Percentiles rank a stretch among this genome's conserved stretches.
Evolutionary conservation across 2,329 filamentous ascomycete genomes (phyloP).

Genomic region (Hirsutella rhossiliensis): DNA sequence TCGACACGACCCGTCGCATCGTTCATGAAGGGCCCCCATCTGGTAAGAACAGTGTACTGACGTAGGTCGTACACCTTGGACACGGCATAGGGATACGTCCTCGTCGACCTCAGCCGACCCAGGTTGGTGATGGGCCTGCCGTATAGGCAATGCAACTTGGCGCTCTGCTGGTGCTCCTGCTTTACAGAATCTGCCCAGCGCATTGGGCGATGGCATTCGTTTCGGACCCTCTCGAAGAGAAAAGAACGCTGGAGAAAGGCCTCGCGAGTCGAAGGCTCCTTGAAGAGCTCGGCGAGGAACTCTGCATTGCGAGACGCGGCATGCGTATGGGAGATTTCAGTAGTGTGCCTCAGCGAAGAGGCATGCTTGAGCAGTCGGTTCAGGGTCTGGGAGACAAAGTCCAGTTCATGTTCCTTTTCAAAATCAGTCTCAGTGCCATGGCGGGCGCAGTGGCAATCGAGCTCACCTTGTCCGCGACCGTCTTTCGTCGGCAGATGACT

Average conservation of each 20-base stretch:
- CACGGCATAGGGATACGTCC: conserved; percentile 48
- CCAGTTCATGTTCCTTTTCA: conserved; percentile 27
- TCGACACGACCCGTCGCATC: conserved; percentile 53
- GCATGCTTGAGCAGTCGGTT: conserved; percentile 33
- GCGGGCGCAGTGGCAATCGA: neutral
- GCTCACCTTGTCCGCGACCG: conserved; percentile 27
- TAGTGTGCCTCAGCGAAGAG: conserved; percentile 18
- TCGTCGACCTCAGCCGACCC: conserved; percentile 21
- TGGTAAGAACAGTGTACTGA: conserved; percentile 46
- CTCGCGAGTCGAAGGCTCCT: conserved; percentile 36
- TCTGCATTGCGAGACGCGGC: conserved; percentile 33
- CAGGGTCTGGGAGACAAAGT: conserved; percentile 34
- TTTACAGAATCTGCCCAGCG: neutral
- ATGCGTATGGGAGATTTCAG: conserved; percentile 21
- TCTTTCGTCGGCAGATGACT: conserved; percentile 23
- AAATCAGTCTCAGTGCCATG: neutral
- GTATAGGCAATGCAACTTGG: conserved; percentile 58
- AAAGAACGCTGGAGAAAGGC: conserved; percentile 53
- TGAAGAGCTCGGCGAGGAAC: conserved; percentile 31
- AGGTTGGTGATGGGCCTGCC: conserved; percentile 43
- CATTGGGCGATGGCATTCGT: conserved; percentile 12
- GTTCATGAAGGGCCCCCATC: conserved; percentile 61
- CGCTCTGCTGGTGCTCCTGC: conserved; percentile 46
- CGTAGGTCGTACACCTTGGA: conserved; percentile 64
- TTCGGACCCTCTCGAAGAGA: conserved; percentile 46